Conservation (phyloP, 768 basidiomycete species). For the Termitomyces sp. region DNA sequence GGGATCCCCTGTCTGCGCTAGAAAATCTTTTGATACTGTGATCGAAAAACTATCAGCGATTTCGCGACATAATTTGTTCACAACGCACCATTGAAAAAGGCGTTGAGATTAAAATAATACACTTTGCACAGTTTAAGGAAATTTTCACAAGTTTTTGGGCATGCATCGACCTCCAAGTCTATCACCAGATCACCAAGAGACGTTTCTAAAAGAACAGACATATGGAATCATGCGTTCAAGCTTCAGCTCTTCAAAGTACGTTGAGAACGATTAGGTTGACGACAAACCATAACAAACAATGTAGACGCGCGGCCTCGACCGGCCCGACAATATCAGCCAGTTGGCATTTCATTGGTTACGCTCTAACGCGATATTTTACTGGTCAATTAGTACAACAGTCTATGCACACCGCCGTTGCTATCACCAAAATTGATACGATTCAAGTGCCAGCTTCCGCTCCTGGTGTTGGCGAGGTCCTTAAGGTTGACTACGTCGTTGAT, state of each 20-base stretch:
- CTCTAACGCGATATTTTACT: too few relatives aligned
- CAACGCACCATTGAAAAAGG: slow-evolving; percentile 92
- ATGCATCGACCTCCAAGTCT: slow-evolving; percentile 86
- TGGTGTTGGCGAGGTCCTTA: slow-evolving; percentile 26
- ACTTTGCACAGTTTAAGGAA: slow-evolving; percentile 97
- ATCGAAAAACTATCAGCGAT: background rate
- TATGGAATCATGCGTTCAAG: slow-evolving; percentile 23
- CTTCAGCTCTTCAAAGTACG: background rate
- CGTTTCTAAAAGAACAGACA: slow-evolving; percentile 97
- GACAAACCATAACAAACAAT: background rate
- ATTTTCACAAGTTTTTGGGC: slow-evolving; percentile 91
- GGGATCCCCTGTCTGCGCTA: slow-evolving; percentile 96
- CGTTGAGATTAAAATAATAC: slow-evolving; percentile 95
- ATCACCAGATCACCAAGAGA: slow-evolving; percentile 96
- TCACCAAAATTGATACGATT: slow-evolving; percentile 28
- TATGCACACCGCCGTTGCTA: slow-evolving; percentile 38
- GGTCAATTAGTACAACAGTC: too few relatives aligned
- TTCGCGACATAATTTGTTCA: background rate
- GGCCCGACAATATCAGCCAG: background rate
- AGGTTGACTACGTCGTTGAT: slow-evolving; percentile 31
- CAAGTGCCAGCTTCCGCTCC: slow-evolving; percentile 25
- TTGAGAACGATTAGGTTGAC: background rate
- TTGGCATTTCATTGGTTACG: too few relatives aligned
- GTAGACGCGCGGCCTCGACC: background rate
- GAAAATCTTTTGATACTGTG: slow-evolving; percentile 92